Evolutionary conservation across 768 basidiomycete species (phyloP).

Genomic region (Tephrocybe sp.): DNA sequence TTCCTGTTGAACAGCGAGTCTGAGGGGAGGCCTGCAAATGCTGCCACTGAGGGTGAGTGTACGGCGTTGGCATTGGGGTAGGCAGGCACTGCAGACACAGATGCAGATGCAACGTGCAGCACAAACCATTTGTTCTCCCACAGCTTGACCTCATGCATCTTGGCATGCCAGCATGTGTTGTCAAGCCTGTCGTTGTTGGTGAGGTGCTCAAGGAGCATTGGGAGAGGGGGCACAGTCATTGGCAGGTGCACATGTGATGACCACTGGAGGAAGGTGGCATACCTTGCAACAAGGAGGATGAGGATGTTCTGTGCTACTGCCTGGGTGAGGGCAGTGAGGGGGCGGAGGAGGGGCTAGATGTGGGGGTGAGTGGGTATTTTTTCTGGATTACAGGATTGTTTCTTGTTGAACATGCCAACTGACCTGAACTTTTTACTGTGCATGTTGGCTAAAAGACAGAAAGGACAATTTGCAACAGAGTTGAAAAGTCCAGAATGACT

Average conservation of each 20-base stretch:
- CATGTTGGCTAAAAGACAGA: too few relatives aligned
- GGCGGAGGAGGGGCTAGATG: constrained; percentile 10
- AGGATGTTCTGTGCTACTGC: neutral
- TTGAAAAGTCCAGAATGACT: too few relatives aligned
- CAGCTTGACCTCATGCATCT: constrained; percentile 68
- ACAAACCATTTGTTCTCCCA: constrained; percentile 78
- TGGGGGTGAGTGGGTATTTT: constrained; percentile 17
- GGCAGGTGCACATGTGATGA: too few relatives aligned
- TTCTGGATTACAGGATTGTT: too few relatives aligned
- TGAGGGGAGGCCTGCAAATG: too few relatives aligned
- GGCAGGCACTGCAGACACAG: too few relatives aligned
- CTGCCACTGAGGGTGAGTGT: neutral
- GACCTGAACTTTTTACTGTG: too few relatives aligned
- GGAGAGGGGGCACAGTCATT: constrained; percentile 12
- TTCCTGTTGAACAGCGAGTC: neutral
- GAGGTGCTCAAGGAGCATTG: constrained; percentile 35
- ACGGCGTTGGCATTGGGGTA: neutral
- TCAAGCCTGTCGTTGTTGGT: constrained; percentile 67
- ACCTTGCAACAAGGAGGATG: neutral
- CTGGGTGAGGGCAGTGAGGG: neutral
- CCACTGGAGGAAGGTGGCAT: too few relatives aligned
- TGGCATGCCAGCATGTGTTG: constrained; percentile 63
- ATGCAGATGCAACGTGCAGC: too few relatives aligned
- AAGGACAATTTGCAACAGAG: too few relatives aligned
- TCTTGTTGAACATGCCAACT: too few relatives aligned